Evolutionary conservation across 257 asterid genomes (phyloP), one percentile per base, ranked within the genome.

Genomic region (Gentiana macrophylla): DNA sequence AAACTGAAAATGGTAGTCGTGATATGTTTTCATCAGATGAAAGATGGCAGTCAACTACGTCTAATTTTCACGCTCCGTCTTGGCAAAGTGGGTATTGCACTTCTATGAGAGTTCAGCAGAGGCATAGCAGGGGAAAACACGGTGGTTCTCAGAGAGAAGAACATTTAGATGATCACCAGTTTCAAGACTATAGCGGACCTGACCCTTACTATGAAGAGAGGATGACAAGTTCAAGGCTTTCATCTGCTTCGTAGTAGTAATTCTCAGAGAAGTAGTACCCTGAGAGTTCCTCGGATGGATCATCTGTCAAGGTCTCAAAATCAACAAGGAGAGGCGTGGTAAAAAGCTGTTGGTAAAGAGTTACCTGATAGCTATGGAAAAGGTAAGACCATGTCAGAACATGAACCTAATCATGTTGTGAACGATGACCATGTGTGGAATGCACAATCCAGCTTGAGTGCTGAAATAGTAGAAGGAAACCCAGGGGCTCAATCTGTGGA

Each of bases 361-460:
- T 57, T 67, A n/a, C 8, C 73, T 35, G 41, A 45, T 67, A 70
- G 74, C 57, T 78, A 75, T 63, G 86, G 83, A 51, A 80, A 76
- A 75, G 89, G 82, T 62, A 84, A 86, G 72, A 37, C 59, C 62
- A 69, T 72, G 79, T 72, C 91, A 12, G 85, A 82, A 43, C 60
- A 62, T 62, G 72, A 66, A 55, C 15, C 74, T 56, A 57, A 61
- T 59, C 83, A 75, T 53, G 52, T 70, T 32, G 86, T 81, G 75
- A 86, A 73, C 38, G 85, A 80, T 50, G 94, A 83, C 34, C 91
- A 69, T 49, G 86, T 80, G 32, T 69, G 82, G 80, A 77, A 59
- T 71, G 49, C 80, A 49, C 63, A 68, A 46, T 56, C 77, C 45
- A 68, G 64, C 55, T 43, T 61, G 64, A 80, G 76, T 2, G 68